A percentile compares a stretch with the other conserved stretches of the same genome.
These are phyloP conservation scores for Neltuma alba DNA, from an alignment of 306 rosid species.

Conservation along the genomic window DNA sequence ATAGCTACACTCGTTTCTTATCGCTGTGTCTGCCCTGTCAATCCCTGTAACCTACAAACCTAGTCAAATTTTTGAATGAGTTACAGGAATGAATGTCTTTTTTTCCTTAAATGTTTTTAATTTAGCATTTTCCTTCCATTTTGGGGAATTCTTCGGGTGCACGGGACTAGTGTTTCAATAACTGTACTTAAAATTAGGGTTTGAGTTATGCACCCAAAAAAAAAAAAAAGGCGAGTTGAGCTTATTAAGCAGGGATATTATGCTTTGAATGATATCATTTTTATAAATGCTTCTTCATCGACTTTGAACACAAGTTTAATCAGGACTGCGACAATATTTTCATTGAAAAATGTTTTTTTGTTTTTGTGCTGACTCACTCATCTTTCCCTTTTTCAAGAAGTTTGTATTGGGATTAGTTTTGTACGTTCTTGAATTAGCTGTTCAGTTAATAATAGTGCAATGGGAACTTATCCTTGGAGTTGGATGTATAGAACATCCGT, in stretches of 20 bases:
- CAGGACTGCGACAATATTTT: neutral
- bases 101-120: neutral
- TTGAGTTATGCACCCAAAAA: neutral
- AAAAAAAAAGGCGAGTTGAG: too few relatives aligned
- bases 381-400: neutral
- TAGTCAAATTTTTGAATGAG: neutral
- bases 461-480: constrained; percentile 10
- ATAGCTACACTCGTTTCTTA: neutral
- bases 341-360: constrained; percentile 1
- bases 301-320: neutral
- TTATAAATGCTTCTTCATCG: neutral
- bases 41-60: neutral
- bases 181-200: too few relatives aligned
- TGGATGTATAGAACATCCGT: neutral
- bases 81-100: neutral
- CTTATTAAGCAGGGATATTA: neutral
- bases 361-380: constrained; percentile 1
- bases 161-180: neutral
- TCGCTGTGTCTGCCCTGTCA: neutral
- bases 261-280: neutral
- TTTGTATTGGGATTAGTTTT: neutral
- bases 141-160: neutral
- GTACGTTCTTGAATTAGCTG: neutral
- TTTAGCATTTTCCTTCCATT: neutral
- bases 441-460: constrained; percentile 15